phyloP scores from a whole-genome alignment of 805 yeast species.

The Torulaspora microellipsoides region DNA sequence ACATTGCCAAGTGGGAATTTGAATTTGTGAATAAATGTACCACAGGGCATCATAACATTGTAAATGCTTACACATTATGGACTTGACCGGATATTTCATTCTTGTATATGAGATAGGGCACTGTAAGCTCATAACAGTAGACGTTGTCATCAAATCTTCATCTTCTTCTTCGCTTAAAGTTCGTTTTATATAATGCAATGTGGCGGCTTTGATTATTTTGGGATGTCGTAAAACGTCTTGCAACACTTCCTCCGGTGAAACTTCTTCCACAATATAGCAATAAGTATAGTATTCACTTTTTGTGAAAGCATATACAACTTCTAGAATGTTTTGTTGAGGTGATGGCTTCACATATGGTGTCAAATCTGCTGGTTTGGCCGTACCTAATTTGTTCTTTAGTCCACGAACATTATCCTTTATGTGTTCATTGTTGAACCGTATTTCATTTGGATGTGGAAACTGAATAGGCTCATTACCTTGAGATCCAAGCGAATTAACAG shows the following conservation, averaged over 20 bases:
- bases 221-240: slow-evolving; percentile 41
- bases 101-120: slow-evolving; percentile 76
- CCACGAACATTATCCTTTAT: slow-evolving; percentile 63
- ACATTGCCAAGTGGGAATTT: slow-evolving; percentile 82
- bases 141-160: slow-evolving; percentile 66
- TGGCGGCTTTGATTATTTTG: slow-evolving; percentile 49
- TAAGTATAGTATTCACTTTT: slow-evolving; percentile 46
- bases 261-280: slow-evolving; percentile 53
- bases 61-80: slow-evolving; percentile 68
- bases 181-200: slow-evolving; percentile 44
- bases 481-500: slow-evolving; percentile 25
- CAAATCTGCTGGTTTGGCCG: slow-evolving; percentile 78
- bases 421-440: slow-evolving; percentile 51
- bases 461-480: slow-evolving; percentile 64
- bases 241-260: slow-evolving; percentile 40
- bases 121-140: slow-evolving; percentile 60
- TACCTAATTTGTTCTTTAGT: slow-evolving; percentile 68
- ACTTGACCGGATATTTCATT: slow-evolving; percentile 67
- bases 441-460: slow-evolving; percentile 70
- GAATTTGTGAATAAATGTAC: slow-evolving; percentile 69
- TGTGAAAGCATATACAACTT: slow-evolving; percentile 56
- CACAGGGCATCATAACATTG: slow-evolving; percentile 84
- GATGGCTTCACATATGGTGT: slow-evolving; percentile 43
- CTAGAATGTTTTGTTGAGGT: slow-evolving; percentile 40
- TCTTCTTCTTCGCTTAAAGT: slow-evolving; percentile 47